Conservation (phyloP, 768 basidiomycete species). For the Kwoniella dejecticola region DNA sequence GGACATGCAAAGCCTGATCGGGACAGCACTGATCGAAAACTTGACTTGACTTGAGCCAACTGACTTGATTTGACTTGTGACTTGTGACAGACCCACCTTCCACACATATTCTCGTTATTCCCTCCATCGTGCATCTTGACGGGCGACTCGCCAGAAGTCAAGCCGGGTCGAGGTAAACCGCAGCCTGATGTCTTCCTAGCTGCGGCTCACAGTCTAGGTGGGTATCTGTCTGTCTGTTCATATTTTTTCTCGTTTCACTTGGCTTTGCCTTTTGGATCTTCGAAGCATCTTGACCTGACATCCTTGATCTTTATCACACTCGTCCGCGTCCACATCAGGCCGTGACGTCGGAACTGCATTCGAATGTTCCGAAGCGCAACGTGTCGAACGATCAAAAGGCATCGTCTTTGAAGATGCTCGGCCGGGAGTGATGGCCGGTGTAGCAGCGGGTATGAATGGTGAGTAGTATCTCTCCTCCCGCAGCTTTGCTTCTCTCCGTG, state of each 20-base stretch:
- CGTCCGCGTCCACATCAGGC: conserved; percentile 24
- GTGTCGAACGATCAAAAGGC: conserved; percentile 37
- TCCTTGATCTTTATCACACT: neutral
- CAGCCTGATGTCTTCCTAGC: conserved; percentile 54
- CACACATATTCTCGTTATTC: conserved; percentile 50
- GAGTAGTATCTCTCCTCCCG: conserved; percentile 6
- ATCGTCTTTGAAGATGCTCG: conserved; percentile 54
- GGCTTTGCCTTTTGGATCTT: neutral
- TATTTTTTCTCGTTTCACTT: neutral
- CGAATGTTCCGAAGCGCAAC: conserved; percentile 39
- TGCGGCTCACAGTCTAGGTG: conserved; percentile 51
- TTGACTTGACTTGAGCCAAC: neutral
- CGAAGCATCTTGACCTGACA: neutral
- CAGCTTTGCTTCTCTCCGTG: neutral
- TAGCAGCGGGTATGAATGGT: conserved; percentile 55
- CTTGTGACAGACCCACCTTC: conserved; percentile 45
- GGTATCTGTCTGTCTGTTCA: conserved; percentile 3
- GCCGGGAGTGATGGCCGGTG: conserved; percentile 51
- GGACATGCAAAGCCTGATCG: too few species aligned
- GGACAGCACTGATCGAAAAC: too few species aligned
- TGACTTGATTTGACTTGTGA: neutral
- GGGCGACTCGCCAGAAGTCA: conserved; percentile 49
- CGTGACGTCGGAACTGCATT: conserved; percentile 48
- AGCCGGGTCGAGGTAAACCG: conserved; percentile 53
- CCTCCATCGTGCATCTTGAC: conserved; percentile 47